phyloP scores from a whole-genome alignment of 2,329 filamentous ascomycete genomes.

The Ciborinia camelliae region DNA sequence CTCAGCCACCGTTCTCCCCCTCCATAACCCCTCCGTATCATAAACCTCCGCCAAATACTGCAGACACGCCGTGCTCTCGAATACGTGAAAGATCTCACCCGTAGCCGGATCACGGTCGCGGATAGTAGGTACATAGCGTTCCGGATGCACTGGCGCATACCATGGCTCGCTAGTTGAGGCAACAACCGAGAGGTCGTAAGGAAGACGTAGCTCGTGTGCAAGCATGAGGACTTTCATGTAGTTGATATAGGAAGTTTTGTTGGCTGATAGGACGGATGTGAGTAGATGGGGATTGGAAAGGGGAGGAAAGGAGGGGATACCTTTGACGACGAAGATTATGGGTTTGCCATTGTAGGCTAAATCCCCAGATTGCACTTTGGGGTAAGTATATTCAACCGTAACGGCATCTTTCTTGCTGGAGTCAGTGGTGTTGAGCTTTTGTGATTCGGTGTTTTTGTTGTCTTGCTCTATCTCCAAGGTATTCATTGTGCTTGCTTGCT shows the following conservation, averaged over 20 bases:
- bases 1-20: constrained; percentile 33
- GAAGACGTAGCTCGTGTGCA: constrained; percentile 37
- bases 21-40: constrained; percentile 39
- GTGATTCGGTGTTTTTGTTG: neutral
- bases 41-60: constrained; percentile 39
- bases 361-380: neutral
- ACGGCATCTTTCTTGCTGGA: neutral
- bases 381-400: neutral
- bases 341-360: neutral
- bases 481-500: neutral
- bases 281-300: neutral
- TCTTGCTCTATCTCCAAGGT: neutral
- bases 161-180: constrained; percentile 38
- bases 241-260: constrained; percentile 40
- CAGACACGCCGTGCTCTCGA: constrained; percentile 41
- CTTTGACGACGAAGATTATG: neutral
- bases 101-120: constrained; percentile 37
- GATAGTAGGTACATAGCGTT: constrained; percentile 39
- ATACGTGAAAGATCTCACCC: constrained; percentile 36
- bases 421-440: neutral
- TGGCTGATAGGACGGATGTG: too few species aligned
- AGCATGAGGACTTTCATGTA: constrained; percentile 42
- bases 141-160: constrained; percentile 39
- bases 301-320: neutral
- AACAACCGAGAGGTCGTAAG: constrained; percentile 37